phyloP scores from a whole-genome alignment of 83 land plant genomes.

The Picea abies region DNA sequence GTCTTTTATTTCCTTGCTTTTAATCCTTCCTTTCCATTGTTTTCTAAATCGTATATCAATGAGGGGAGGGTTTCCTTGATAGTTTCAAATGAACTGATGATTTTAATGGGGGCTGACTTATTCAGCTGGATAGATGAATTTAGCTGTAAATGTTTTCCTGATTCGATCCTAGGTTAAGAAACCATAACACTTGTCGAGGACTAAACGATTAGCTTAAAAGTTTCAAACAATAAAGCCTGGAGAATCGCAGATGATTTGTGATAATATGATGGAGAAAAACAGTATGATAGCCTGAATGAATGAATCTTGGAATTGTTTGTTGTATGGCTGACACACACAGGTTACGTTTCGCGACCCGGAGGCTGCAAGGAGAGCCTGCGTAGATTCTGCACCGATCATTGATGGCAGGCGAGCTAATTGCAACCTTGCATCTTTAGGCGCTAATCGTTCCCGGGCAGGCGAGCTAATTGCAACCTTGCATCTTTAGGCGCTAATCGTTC shows the following conservation, averaged over 20 bases:
- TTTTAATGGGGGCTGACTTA: neutral
- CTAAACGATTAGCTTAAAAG: too few relatives aligned
- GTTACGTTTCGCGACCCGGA: slow-evolving; percentile 35
- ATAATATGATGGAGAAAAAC: too few relatives aligned
- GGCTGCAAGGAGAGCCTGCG: slow-evolving; percentile 31
- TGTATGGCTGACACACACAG: neutral
- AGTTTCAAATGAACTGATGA: neutral
- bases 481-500: slow-evolving; percentile 25
- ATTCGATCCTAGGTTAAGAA: too few relatives aligned
- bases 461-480: slow-evolving; percentile 35
- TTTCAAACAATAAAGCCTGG: too few relatives aligned
- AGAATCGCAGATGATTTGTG: too few relatives aligned
- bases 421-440: slow-evolving; percentile 35
- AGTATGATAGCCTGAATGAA: too few relatives aligned
- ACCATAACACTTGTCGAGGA: too few relatives aligned
- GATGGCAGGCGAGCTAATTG: slow-evolving; percentile 33
- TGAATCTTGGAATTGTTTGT: neutral
- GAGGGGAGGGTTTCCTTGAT: neutral
- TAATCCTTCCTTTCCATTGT: neutral
- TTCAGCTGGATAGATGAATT: too few relatives aligned
- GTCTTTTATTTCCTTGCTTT: slow-evolving; percentile 7
- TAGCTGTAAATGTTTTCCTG: too few relatives aligned
- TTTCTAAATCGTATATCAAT: neutral
- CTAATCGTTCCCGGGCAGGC: slow-evolving; percentile 21
- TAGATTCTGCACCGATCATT: slow-evolving; percentile 24